Conservation (phyloP, 352 stramenopile genomes). For the Pythium myriotylum region DNA sequence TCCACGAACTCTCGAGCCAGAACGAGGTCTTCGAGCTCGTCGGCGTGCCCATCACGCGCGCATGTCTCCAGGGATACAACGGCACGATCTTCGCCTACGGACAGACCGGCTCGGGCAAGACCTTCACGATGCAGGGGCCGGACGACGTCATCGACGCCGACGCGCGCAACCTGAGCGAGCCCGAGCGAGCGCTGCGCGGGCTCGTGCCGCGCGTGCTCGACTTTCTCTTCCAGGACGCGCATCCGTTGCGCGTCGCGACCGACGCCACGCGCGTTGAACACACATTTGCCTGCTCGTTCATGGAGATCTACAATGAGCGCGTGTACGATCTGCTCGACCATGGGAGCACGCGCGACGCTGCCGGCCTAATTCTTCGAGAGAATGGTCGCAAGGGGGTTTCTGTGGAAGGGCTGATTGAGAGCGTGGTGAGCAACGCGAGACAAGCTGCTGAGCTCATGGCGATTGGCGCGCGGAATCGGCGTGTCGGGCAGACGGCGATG, state of each 20-base stretch:
- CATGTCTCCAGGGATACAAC: conserved; percentile 84
- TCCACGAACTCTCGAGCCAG: conserved; percentile 89
- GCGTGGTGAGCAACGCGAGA: conserved; percentile 62
- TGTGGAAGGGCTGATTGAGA: conserved; percentile 79
- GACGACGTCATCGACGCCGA: conserved; percentile 69
- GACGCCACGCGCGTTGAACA: conserved; percentile 47
- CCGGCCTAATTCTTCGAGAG: conserved; percentile 69
- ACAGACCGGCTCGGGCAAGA: conserved; percentile 85
- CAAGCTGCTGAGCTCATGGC: conserved; percentile 79
- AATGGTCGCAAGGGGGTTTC: conserved; percentile 75
- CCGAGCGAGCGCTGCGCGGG: conserved; percentile 51
- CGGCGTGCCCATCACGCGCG: conserved; percentile 79
- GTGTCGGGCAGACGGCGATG: conserved; percentile 84
- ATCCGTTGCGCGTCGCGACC: conserved; percentile 2
- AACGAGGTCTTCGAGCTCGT: conserved; percentile 90
- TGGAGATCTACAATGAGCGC: conserved; percentile 96
- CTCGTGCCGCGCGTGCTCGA: conserved; percentile 85
- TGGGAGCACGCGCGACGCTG: conserved; percentile 50
- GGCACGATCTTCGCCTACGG: conserved; percentile 89
- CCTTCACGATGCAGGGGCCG: conserved; percentile 85
- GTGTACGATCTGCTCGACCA: conserved; percentile 92
- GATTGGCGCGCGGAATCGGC: conserved; percentile 70
- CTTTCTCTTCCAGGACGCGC: conserved; percentile 72
- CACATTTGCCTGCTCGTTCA: conserved; percentile 85
- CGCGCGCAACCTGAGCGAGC: conserved; percentile 21